Conservation (phyloP, 306 rosid species). For the Lablab purpureus region DNA sequence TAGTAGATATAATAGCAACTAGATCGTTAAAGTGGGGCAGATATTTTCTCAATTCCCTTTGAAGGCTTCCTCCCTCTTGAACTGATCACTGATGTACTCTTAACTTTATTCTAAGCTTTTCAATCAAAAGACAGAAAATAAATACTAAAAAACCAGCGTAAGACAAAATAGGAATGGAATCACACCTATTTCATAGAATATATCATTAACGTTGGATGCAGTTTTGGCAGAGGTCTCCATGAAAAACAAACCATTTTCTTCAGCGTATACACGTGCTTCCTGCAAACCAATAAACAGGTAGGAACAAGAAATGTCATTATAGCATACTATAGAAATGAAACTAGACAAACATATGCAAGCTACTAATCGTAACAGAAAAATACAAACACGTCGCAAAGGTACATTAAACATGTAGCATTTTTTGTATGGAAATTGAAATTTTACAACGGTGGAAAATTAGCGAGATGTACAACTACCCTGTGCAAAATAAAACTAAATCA, state of each 20-base stretch:
- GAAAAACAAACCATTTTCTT: constrained; percentile 69
- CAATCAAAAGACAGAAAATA: not conserved
- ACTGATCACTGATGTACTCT: not conserved
- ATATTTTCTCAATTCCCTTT: constrained; percentile 21
- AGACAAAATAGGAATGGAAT: constrained; percentile 4
- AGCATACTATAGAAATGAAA: not conserved
- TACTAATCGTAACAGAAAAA: constrained; percentile 24
- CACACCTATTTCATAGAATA: constrained; percentile 69
- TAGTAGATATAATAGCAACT: not conserved
- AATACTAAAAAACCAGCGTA: constrained; percentile 28
- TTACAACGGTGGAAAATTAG: not conserved
- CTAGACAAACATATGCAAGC: constrained; percentile 16
- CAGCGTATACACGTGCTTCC: constrained; percentile 70
- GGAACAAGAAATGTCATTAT: not conserved
- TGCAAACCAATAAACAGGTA: constrained; percentile 40
- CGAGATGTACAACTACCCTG: constrained; percentile 14
- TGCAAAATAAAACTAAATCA: constrained; percentile 20
- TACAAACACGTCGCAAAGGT: constrained; percentile 10
- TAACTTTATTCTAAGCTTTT: not conserved
- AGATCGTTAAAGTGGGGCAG: constrained; percentile 7
- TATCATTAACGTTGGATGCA: constrained; percentile 66
- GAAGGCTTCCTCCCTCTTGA: not conserved
- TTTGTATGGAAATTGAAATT: constrained; percentile 9
- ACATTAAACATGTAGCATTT: constrained; percentile 26
- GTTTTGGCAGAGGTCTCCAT: constrained; percentile 76